These are phyloP conservation scores for Ustilago bromivora DNA, from an alignment of 1,284 basidiomycete species.

Conservation along the genomic window DNA sequence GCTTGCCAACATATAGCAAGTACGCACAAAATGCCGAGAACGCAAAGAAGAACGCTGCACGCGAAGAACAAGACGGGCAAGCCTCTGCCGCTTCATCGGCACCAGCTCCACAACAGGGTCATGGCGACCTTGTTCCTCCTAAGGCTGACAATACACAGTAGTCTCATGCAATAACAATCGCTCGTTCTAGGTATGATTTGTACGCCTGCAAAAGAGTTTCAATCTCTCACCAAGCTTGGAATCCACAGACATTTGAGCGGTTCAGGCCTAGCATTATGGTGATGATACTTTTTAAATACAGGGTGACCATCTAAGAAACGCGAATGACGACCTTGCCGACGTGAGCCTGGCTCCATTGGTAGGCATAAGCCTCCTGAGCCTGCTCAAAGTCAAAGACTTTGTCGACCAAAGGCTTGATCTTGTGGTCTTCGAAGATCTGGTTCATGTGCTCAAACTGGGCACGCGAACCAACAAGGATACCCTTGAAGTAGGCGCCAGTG, in stretches of 20 bases:
- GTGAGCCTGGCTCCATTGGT: slow-evolving; percentile 70
- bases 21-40: slow-evolving; percentile 53
- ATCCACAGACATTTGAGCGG: neutral
- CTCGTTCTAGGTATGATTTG: neutral
- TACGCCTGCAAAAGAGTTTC: neutral
- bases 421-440: slow-evolving; percentile 71
- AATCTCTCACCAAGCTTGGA: neutral
- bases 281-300: neutral
- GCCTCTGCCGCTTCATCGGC: slow-evolving; percentile 6
- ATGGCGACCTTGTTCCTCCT: slow-evolving; percentile 35
- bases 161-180: neutral
- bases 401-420: slow-evolving; percentile 73
- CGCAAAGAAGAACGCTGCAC: slow-evolving; percentile 39
- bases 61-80: slow-evolving; percentile 18
- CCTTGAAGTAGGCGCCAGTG: slow-evolving; percentile 60
- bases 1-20: slow-evolving; percentile 21
- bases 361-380: slow-evolving; percentile 72
- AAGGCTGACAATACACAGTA: slow-evolving; percentile 23
- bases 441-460: slow-evolving; percentile 73
- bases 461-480: slow-evolving; percentile 70
- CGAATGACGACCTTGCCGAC: slow-evolving; percentile 61
- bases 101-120: slow-evolving; percentile 12
- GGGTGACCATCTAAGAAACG: slow-evolving; percentile 17
- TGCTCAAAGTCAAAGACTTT: slow-evolving; percentile 74
- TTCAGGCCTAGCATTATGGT: neutral